Evolutionary conservation across 441 rosid genomes (phyloP).

Genomic region (Erodium trifolium): DNA sequence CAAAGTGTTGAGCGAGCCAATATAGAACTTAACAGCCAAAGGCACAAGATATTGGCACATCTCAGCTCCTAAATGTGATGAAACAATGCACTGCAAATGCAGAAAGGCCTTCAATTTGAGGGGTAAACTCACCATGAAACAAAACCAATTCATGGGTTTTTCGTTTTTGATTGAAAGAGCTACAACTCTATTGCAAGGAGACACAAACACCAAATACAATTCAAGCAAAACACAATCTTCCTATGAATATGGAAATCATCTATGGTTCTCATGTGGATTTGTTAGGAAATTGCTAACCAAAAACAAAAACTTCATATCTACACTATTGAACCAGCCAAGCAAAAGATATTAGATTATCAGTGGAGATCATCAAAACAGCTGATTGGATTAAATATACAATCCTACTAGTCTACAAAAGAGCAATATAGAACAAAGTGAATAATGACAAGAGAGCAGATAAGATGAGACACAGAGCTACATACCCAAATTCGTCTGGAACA

Average conservation of each 20-base stretch:
- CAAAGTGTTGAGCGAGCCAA: neutral
- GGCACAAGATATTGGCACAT: neutral
- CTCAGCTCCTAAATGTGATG: neutral
- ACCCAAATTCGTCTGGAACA: slow-evolving; percentile 9
- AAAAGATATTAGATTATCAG: no score
- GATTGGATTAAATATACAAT: no score
- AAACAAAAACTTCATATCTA: no score
- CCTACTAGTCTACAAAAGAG: no score
- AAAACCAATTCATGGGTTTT: neutral
- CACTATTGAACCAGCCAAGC: no score
- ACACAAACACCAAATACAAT: neutral
- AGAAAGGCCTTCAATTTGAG: no score
- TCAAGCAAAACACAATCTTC: neutral
- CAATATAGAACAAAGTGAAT: no score
- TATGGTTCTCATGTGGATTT: neutral
- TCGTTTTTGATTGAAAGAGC: neutral
- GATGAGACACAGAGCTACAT: neutral
- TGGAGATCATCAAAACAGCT: no score
- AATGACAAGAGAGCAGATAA: neutral
- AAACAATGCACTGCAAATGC: neutral
- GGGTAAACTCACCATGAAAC: neutral
- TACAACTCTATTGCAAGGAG: no score
- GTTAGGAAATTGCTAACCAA: no score
- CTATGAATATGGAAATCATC: neutral
- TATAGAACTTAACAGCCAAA: neutral